A percentile compares a stretch with the other conserved stretches of the same genome.
Conservation (phyloP, 768 basidiomycete genomes). For the Russula virescens region DNA sequence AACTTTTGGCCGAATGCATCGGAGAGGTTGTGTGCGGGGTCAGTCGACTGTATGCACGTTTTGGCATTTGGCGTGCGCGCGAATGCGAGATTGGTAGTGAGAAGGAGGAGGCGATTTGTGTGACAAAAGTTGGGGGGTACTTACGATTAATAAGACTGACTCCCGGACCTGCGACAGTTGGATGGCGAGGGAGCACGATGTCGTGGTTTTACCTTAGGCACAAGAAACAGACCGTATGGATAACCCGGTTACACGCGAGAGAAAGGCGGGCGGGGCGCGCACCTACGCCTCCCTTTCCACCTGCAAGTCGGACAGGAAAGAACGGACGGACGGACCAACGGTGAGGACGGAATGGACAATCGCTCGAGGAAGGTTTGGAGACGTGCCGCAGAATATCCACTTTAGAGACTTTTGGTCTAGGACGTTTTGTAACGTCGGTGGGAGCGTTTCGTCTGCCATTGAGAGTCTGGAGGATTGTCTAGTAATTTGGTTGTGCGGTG, state of each 20-base stretch:
- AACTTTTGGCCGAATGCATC: conserved; percentile 99
- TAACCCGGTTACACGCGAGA: neutral
- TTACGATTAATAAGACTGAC: conserved; percentile 93
- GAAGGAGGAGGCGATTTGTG: neutral
- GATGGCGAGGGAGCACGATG: conserved; percentile 95
- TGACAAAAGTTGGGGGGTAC: conserved; percentile 29
- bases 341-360: neutral
- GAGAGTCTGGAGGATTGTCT: neutral
- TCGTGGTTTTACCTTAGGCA: conserved; percentile 91
- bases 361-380: neutral
- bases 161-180: conserved; percentile 86
- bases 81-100: neutral
- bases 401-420: conserved; percentile 90
- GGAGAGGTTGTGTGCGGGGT: conserved; percentile 98
- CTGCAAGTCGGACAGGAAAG: conserved; percentile 35
- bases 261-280: conserved; percentile 30
- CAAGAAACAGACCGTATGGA: neutral
- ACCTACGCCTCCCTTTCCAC: conserved; percentile 99
- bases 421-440: conserved; percentile 88
- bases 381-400: conserved; percentile 98
- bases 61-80: neutral
- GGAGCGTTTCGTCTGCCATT: conserved; percentile 63
- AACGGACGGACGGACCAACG: too few relatives aligned
- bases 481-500: too few relatives aligned
- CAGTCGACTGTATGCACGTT: conserved; percentile 69